phyloP scores from a whole-genome alignment of 176 grass and related monocot species.

The Triticum dicoccoides region DNA sequence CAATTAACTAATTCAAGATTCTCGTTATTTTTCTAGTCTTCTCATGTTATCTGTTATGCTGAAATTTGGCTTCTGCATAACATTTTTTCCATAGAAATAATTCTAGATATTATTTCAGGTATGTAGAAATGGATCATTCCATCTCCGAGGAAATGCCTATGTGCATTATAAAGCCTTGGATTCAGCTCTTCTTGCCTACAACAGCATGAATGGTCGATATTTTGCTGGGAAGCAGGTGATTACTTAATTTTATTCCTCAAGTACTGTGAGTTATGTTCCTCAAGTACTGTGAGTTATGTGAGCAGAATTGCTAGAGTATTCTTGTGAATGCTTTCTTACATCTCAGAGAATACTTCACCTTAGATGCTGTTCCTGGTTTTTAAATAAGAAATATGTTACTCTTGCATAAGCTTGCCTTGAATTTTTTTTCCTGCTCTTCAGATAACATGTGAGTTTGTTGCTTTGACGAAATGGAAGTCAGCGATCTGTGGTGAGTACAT shows the following conservation, averaged over 20 bases:
- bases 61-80: neutral
- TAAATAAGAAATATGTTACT: neutral
- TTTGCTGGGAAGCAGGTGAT: constrained; percentile 94
- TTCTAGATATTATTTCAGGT: constrained; percentile 53
- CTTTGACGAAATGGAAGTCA: constrained; percentile 88
- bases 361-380: neutral
- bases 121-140: constrained; percentile 89
- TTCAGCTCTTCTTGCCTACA: constrained; percentile 90
- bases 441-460: constrained; percentile 87
- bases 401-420: constrained; percentile 16
- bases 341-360: constrained; percentile 2
- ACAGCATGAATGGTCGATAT: constrained; percentile 81
- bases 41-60: neutral
- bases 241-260: neutral
- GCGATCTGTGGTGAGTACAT: constrained; percentile 98
- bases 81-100: constrained; percentile 6
- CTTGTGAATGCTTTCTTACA: neutral
- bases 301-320: neutral
- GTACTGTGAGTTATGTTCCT: neutral
- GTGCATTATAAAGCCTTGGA: constrained; percentile 90
- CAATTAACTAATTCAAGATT: neutral
- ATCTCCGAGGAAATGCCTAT: constrained; percentile 96
- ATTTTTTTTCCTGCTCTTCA: constrained; percentile 29
- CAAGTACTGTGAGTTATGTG: neutral
- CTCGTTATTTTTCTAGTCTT: neutral